Base-by-base conservation (phyloP, 495 filamentous ascomycete genomes). In the Trichocladium antarcticum region DNA sequence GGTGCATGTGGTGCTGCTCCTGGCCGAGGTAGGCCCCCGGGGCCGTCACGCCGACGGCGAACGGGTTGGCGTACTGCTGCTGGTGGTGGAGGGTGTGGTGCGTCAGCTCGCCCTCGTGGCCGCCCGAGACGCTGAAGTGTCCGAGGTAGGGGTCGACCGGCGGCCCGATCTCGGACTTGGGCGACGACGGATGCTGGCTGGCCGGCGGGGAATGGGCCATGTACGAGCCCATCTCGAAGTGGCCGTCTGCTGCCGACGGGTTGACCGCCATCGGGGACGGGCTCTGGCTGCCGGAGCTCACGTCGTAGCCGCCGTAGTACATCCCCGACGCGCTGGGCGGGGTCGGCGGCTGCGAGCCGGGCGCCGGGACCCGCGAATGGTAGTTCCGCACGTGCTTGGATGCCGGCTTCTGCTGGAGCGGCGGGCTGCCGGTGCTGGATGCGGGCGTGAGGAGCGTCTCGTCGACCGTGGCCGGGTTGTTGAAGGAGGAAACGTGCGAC, bases 391-490 rank as follows among this genome's bases (percentile, higher is more conserved):
- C 51, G 7, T 62, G 52, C 51, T 72, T 73, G 14, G 59, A 27
- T 16, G 61, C 48, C 17, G 53, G 48, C 48, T 65, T 65, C 44
- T 70, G 67, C 45, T 60, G 60, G 44, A 70, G 50, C 39, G 66
- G 65, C 29, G 71, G 71, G 28, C 69, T 73, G 32, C 61, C 68
- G 42, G 67, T 56, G 44, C 62, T 58, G 40, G 71, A 74, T 1
- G 69, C 65, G 5, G 71, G 71, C 6, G 71, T 74, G 16, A 71
- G 59, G 37, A 74, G 63, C n/a, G 63, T 63, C 31, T 65, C 54
- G 47, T 74, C 71, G 51, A 65, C 63, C 29, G 63, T 48, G 3
- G 63, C 66, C 16, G 71, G 62, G 31, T 71, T 68, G 55, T 60
- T 70, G 49, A 70, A 74, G 7, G 68, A 66, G 31, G 71, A 62